Conservation (phyloP, 2,329 filamentous ascomycete species). For the Calonectria ilicicola region DNA sequence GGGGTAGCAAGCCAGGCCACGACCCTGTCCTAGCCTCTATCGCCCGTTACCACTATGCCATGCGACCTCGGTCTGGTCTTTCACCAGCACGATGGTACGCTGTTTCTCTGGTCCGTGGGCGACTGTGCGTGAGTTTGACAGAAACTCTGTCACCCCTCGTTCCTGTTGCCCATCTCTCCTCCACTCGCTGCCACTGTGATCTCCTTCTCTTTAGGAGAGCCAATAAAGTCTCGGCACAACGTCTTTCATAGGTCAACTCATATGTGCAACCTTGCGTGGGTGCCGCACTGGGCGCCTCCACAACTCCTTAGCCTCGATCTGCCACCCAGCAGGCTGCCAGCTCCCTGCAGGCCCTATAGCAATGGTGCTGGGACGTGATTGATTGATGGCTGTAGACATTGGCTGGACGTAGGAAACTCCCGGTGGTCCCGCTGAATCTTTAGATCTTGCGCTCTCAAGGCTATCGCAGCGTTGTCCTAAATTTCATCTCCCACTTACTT, state of each 20-base stretch:
- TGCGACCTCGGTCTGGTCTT: conserved; percentile 21
- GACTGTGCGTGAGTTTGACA: not conserved
- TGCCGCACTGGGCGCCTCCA: conserved; percentile 12
- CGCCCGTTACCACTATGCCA: conserved; percentile 22
- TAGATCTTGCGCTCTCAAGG: conserved; percentile 8
- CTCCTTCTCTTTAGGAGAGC: not conserved
- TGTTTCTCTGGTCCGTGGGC: not conserved
- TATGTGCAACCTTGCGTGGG: conserved; percentile 6
- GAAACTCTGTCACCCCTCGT: conserved; percentile 2
- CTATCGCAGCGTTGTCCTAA: conserved; percentile 4
- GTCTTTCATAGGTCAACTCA: not conserved
- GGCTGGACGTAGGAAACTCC: not conserved
- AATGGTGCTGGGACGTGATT: not conserved
- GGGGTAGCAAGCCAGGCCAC: not conserved
- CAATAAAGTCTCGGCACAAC: not conserved
- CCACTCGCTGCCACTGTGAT: conserved; percentile 1
- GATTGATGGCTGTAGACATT: not conserved
- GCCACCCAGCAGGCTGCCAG: conserved; percentile 3
- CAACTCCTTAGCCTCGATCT: conserved; percentile 28
- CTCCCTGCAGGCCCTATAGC: conserved; percentile 13
- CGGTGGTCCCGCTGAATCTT: conserved; percentile 22
- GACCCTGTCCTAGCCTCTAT: conserved; percentile 12
- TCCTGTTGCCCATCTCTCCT: not conserved
- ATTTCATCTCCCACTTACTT: not conserved
- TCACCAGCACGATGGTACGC: conserved; percentile 5